Evolutionary conservation across 306 rosid genomes (phyloP), one percentile per base, ranked within the genome.

Genomic region (Purshia tridentata): DNA sequence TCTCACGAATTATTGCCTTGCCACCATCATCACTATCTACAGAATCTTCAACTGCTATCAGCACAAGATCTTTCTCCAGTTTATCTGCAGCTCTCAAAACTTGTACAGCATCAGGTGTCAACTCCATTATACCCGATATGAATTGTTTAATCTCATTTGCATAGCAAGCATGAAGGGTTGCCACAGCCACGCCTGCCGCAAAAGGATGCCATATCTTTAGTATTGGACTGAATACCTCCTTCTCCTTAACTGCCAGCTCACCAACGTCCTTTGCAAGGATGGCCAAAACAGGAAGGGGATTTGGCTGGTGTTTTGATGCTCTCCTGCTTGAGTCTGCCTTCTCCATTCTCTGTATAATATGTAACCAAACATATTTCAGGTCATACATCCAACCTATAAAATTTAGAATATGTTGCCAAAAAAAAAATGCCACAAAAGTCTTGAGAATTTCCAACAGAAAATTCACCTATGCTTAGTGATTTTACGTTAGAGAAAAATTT

Each of bases 1-100:
- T 91, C 87, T 94, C 99, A 18, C 99, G 97, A 70, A 94, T 94
- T 83, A 94, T 88, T 76, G 95, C 97, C 84, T 94, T 94, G 68
- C 97, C 99, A 65, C 99, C 99, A 53, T 94, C 99, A 16, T 94
- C 97, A 64, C 97, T 91, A 55, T 91, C 99, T 23, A 91, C 99
- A 7, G 99, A 91, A 83, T 94, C 99, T 80, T 88, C 92, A 54
- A 91, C 97, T 35, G 99, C 97, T 77, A 94, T 89, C 70, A 82
- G 95, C 75, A 91, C 99, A 71, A 94, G 99, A 84, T 94, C 95
- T 79, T 89, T 94, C 92, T 94, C 99, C 80, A 94, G 84, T 91
- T 94, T 93, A 71, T 94, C 97, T 20, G 99, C 92, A 6, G 97
- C 97, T 84, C 95, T 83, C 86, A 94, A 83, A 67, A 88, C 96